Base-by-base conservation (phyloP, 768 basidiomycete species). In the Erythrobasidium yunnanense region DNA sequence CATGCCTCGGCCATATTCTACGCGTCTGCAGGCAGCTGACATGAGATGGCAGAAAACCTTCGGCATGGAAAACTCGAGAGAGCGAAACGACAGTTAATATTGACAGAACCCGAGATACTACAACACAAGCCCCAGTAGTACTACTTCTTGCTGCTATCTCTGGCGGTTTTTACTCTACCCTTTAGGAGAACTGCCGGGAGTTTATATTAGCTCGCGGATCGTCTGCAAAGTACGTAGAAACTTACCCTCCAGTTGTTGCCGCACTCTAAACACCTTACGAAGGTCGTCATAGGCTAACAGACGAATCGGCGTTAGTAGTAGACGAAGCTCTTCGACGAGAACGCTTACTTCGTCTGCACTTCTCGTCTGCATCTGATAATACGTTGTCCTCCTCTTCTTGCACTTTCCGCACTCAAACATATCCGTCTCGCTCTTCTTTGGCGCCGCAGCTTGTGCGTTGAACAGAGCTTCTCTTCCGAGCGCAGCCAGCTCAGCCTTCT, bases 271-370 rank as follows among this genome's bases (percentile, higher is more conserved):
- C 87, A 87, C 58, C 88, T 90, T 70, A 91, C 88, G 74, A 91
- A 93, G 20, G 90, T 92, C 85, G 88, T 63, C 60, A 63, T 63
- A 23, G 60, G 74, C 30, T 29, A 34, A 17, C 20, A 3, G 29
- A 50, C 29, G 33, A 20, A 13, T 55, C 7, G 33, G 53, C 53
- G 29, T 50, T n/a, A 27, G 27, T 13, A 11, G 33, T 11, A 6
- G 18, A 34, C 51, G 20, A 62, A 50, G 23, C 54, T 73, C 27
- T 69, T 63, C 29, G 25, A 45, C 42, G 42, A 45, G 38, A 15
- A 20, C 42, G 92, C 97, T 96, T 23, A 93, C 92, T 78, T 96
- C 95, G 78, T 97, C 95, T 6, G 95, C 93, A 74, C 88, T 90
- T 62, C 95, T 83, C 6, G 95, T 99, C 75, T 99, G 95, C 72